Evolutionary conservation across 495 filamentous ascomycete species (phyloP).

Genomic region (Hypoxylon lenormandii): DNA sequence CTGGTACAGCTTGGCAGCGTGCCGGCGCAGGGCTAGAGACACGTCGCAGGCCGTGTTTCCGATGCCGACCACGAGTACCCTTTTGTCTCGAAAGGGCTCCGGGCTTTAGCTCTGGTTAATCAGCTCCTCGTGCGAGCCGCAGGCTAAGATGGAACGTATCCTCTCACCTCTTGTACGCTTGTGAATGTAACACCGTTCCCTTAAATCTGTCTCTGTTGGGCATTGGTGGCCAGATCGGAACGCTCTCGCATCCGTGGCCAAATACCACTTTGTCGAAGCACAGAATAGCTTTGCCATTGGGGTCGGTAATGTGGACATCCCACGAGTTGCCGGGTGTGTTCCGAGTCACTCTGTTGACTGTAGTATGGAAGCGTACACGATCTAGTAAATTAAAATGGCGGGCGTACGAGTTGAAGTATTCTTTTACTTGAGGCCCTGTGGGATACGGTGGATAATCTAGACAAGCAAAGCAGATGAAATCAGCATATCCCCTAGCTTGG

Average conservation of each 20-base stretch:
- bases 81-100: slow-evolving; percentile 33
- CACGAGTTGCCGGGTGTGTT: slow-evolving; percentile 11
- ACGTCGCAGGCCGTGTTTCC: slow-evolving; percentile 38
- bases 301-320: slow-evolving; percentile 29
- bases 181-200: slow-evolving; percentile 75
- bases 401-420: slow-evolving; percentile 32
- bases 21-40: slow-evolving; percentile 17
- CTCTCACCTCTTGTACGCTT: slow-evolving; percentile 23
- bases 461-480: neutral
- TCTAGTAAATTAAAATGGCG: slow-evolving; percentile 25
- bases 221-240: slow-evolving; percentile 61
- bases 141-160: too few relatives aligned
- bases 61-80: slow-evolving; percentile 31
- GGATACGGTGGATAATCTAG: slow-evolving; percentile 26
- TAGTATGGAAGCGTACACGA: slow-evolving; percentile 21
- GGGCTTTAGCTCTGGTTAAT: slow-evolving; percentile 54
- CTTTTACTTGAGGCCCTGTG: slow-evolving; percentile 10
- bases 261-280: slow-evolving; percentile 37
- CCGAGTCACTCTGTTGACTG: slow-evolving; percentile 24
- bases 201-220: slow-evolving; percentile 72
- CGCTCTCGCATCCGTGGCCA: slow-evolving; percentile 24
- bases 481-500: neutral
- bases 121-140: slow-evolving; percentile 30
- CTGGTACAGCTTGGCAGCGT: slow-evolving; percentile 31
- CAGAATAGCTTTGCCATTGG: slow-evolving; percentile 2